These are phyloP conservation scores for Pyrus betulifolia DNA, from an alignment of 306 rosid genomes.

Conservation along the genomic window DNA sequence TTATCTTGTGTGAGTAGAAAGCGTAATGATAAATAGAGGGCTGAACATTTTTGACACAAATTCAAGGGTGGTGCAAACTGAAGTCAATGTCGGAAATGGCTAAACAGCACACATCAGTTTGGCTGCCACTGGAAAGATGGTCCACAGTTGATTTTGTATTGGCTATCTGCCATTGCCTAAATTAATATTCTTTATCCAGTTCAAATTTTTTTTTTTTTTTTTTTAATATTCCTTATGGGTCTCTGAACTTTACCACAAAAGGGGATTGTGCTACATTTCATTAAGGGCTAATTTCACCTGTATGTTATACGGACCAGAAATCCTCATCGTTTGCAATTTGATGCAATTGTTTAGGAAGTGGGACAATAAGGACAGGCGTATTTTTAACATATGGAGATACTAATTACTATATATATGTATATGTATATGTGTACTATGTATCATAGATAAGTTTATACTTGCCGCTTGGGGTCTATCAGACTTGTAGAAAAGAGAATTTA, in stretches of 20 bases:
- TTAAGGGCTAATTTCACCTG: neutral
- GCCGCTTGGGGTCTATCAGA: neutral
- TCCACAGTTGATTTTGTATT: neutral
- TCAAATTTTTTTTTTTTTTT: too few relatives aligned
- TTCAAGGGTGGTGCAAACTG: neutral
- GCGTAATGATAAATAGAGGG: neutral
- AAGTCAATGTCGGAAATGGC: neutral
- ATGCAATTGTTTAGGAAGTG: neutral
- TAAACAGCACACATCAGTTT: neutral
- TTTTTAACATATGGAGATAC: neutral
- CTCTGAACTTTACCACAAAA: neutral
- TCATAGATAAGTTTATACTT: too few relatives aligned
- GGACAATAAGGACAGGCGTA: neutral
- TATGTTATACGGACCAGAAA: neutral
- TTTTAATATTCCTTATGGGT: neutral
- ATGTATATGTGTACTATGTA: neutral
- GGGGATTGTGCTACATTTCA: neutral
- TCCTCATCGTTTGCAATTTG: neutral
- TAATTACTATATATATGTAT: neutral
- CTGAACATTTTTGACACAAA: neutral
- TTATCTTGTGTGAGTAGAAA: neutral
- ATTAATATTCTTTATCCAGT: neutral
- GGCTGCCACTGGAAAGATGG: neutral
- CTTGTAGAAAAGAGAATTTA: neutral
- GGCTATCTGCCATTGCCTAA: neutral